Evolutionary conservation across 2,329 filamentous ascomycete genomes (phyloP), one percentile per base, ranked within the genome.

Genomic region (Epichloe gansuensis): DNA sequence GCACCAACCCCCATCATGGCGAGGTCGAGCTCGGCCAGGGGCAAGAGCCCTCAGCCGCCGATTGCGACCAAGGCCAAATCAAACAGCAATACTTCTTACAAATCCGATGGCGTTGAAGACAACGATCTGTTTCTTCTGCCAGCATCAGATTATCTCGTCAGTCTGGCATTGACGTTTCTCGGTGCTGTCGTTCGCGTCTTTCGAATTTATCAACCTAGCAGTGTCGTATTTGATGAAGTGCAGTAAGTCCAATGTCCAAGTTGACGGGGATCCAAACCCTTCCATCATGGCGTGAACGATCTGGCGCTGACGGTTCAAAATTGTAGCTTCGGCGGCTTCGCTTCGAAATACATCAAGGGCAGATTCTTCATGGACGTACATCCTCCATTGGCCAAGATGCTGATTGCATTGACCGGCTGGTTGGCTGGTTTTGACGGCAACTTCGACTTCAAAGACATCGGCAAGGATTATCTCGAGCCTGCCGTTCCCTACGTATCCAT

Each of bases 341-440:
- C 93, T 58, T 89, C 87, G 61, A 98, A 98, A 71, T 98, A 98
- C 70, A 97, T 98, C 78, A 97, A 98, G 76, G 93, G 93, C 64
- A 85, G 79, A 67, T 98, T 98, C 79, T 98, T 98, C 71, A 98
- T 98, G 93, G 93, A 98, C 67, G 93, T 98, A n/a, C 93, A 98
- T 67, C 93, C 93, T 35, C 93, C 93, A 45, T 78, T 98, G 55
- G 93, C 93, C 59, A 98, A 98, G 75, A 81, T 98, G 66, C 82
- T 98, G 60, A 91, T 98, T 63, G 95, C 93, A 50, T 80, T 98
- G 55, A 89, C 90, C 57, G 93, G 91, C 60, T 98, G 87, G 84
- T 71, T 96, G 57, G 93, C 90, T 62, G 93, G 93, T 51, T 98
- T 97, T 68, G 81, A 96, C 65, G 93, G 93, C 58, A 78, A 89